Evolutionary conservation across 176 grass and related monocot genomes (phyloP), one percentile per base, ranked within the genome.

Genomic region (Phyllostachys edulis): DNA sequence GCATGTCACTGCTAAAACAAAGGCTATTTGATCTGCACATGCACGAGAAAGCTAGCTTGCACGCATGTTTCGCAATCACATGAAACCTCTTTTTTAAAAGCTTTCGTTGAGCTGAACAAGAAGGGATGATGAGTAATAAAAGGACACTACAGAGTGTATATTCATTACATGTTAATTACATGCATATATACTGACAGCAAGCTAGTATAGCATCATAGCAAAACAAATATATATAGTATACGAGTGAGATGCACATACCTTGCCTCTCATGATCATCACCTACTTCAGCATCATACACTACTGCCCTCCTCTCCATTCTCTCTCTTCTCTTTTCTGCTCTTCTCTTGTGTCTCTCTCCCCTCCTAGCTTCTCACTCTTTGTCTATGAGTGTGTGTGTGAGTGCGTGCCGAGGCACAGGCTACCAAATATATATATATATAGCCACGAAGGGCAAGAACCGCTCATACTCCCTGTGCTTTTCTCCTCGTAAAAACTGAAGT

Each of bases 201-300:
- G 14, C 62, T 7, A 64, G 6, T 16, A 17, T 16, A 7, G 14
- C 0, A 34, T 17, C 62, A 3, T 64, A 64, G 14, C 5, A 64
- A 64, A 63, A 41, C n/a, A n/a, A n/a, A n/a, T n/a, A n/a, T n/a
- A n/a, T n/a, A n/a, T n/a, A n/a, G n/a, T n/a, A n/a, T n/a, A n/a
- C n/a, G n/a, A n/a, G n/a, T n/a, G n/a, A n/a, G n/a, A 18, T 45
- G 82, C n/a, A 46, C 49, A 36, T 88, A 97, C 95, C 95, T 91
- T 80, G 69, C 85, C 90, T 98, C 84, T 90, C 89, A 69, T 98
- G 93, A 9, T 95, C 87, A 52, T 92, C 93, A 21, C 85, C 87
- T 78, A 71, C 67, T 84, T 93, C 87, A 12, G 80, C 57, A 71
- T 98, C 89, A 69, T 83, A 89, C 62, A 67, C 87, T 10, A 86